phyloP scores from a whole-genome alignment of 768 basidiomycete species.

The Boletus fagicola region DNA sequence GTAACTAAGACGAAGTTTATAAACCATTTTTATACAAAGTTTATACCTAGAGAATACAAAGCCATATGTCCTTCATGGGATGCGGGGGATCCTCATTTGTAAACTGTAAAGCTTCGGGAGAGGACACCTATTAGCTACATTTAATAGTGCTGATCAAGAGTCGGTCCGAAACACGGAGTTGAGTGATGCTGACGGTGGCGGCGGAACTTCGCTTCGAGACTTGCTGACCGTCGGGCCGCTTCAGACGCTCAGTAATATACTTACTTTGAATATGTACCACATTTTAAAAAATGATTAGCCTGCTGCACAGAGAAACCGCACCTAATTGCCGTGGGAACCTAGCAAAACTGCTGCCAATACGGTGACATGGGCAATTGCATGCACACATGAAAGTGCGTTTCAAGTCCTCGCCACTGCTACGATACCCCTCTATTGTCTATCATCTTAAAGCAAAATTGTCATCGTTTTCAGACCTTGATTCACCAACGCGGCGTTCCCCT shows the following conservation, averaged over 20 bases:
- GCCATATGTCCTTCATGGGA: not conserved
- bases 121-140: too few species aligned
- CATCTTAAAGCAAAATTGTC: not conserved
- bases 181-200: too few species aligned
- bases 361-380: not conserved
- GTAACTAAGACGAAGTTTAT: too few species aligned
- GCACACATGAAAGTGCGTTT: constrained; percentile 8
- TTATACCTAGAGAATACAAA: not conserved
- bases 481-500: not conserved
- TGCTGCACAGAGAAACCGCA: too few species aligned
- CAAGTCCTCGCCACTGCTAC: constrained; percentile 11
- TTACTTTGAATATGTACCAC: too few species aligned
- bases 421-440: not conserved
- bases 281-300: too few species aligned
- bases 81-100: not conserved
- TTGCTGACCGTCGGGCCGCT: too few species aligned
- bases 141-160: too few species aligned
- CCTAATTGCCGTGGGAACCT: not conserved
- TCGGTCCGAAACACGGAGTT: too few species aligned
- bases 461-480: not conserved
- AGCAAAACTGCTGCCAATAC: not conserved
- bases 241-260: too few species aligned
- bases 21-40: too few species aligned
- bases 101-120: not conserved
- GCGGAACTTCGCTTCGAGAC: too few species aligned